Evolutionary conservation across 2,329 filamentous ascomycete species (phyloP).

Genomic region (Raffaelea albimanens): DNA sequence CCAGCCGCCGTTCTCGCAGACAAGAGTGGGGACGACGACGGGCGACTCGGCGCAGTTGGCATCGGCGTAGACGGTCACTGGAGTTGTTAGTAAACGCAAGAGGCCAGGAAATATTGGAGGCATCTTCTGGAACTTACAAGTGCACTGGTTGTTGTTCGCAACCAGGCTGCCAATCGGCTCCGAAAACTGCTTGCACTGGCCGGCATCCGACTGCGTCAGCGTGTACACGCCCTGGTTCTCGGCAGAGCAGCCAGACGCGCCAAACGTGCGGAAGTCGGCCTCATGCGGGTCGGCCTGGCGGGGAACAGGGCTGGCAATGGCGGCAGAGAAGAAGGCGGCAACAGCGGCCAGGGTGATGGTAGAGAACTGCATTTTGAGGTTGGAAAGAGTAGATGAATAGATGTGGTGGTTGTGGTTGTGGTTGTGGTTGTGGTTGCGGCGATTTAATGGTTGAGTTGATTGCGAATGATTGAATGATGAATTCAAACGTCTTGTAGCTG

Average conservation of each 20-base stretch:
- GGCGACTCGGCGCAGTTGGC: neutral
- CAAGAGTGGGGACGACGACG: neutral
- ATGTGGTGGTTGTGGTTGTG: too few species aligned
- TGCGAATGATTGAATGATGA: too few species aligned
- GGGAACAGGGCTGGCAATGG: neutral
- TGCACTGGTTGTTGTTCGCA: conserved; percentile 6
- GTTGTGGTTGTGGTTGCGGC: too few species aligned
- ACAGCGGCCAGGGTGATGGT: neutral
- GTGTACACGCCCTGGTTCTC: conserved; percentile 15
- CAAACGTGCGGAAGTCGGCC: conserved; percentile 13
- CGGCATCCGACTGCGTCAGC: conserved; percentile 4
- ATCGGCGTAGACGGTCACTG: conserved; percentile 9
- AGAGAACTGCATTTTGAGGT: conserved; percentile 7
- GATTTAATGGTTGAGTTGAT: too few species aligned
- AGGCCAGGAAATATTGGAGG: neutral
- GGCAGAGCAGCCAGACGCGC: conserved; percentile 9
- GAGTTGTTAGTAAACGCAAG: neutral
- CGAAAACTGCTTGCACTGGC: conserved; percentile 7
- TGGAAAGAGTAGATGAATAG: too few species aligned
- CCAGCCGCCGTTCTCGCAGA: conserved; percentile 10
- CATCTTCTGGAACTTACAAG: conserved; percentile 3
- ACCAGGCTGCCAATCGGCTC: conserved; percentile 8
- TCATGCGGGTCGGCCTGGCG: conserved; percentile 10
- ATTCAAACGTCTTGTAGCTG: too few species aligned
- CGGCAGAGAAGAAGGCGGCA: conserved; percentile 1